Conservation (phyloP, 306 rosid species). For the Acmispon strigosus region DNA sequence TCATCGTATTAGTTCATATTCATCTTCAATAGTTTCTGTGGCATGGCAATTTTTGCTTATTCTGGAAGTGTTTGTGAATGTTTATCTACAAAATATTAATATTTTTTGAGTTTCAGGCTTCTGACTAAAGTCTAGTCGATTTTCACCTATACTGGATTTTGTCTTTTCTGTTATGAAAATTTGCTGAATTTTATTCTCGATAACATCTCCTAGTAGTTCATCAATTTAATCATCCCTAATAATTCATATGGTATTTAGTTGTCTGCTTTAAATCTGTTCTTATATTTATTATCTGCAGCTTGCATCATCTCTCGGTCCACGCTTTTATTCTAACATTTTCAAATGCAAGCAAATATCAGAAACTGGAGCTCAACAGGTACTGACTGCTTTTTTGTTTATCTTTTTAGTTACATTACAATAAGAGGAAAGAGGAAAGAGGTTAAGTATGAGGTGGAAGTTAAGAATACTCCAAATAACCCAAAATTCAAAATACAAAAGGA, state of each 20-base stretch:
- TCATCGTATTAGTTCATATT: conserved; percentile 6
- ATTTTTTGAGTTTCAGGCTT: no score
- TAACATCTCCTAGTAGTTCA: not conserved
- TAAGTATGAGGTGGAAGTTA: no score
- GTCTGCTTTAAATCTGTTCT: conserved; percentile 12
- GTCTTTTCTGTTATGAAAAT: not conserved
- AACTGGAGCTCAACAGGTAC: conserved; percentile 99
- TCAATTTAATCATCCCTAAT: not conserved
- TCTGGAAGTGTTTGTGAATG: not conserved
- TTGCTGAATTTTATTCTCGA: conserved; percentile 4
- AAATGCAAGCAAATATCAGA: conserved; percentile 99
- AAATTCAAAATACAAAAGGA: no score
- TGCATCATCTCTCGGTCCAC: conserved; percentile 97
- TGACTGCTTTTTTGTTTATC: not conserved
- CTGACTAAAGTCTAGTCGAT: not conserved
- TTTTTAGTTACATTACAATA: not conserved
- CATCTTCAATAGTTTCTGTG: not conserved
- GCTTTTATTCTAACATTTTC: conserved; percentile 86
- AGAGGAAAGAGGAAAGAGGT: not conserved
- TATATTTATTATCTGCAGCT: conserved; percentile 51
- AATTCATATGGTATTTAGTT: conserved; percentile 9
- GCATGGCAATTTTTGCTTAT: not conserved
- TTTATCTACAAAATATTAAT: no score
- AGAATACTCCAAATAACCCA: no score
- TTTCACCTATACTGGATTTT: not conserved